A percentile compares a stretch with the other conserved stretches of the same genome.
These are phyloP conservation scores for Pestalotiopsis sp. DNA, from an alignment of 2,329 filamentous ascomycete species.

Conservation along the genomic window DNA sequence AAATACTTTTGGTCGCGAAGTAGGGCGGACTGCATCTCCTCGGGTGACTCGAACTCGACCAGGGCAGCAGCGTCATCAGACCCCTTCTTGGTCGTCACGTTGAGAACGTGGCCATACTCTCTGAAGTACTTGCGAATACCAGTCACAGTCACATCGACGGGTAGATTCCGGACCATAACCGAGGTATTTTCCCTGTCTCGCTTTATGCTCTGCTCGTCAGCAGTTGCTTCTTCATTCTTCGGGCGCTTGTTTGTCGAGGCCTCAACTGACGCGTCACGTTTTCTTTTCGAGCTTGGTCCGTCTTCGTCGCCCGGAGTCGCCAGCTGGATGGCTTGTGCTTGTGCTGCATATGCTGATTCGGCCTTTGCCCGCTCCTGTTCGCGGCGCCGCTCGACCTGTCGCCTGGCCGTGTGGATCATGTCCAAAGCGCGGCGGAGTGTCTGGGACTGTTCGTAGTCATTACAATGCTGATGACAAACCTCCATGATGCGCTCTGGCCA, in stretches of 20 bases:
- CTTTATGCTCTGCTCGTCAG: slow-evolving; percentile 53
- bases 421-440: slow-evolving; percentile 76
- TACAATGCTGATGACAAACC: slow-evolving; percentile 78
- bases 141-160: slow-evolving; percentile 67
- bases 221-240: slow-evolving; percentile 46
- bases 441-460: slow-evolving; percentile 83
- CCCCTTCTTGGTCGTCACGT: slow-evolving; percentile 69
- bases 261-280: slow-evolving; percentile 63
- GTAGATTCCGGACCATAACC: slow-evolving; percentile 79
- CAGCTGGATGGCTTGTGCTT: slow-evolving; percentile 36
- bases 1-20: slow-evolving; percentile 82
- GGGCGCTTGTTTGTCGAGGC: slow-evolving; percentile 69
- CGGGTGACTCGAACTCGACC: slow-evolving; percentile 80
- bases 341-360: slow-evolving; percentile 51
- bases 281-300: slow-evolving; percentile 66
- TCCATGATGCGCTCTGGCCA: slow-evolving; percentile 78
- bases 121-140: slow-evolving; percentile 88
- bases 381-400: slow-evolving; percentile 64
- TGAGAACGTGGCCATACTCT: slow-evolving; percentile 84
- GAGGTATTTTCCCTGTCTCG: slow-evolving; percentile 91
- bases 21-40: slow-evolving; percentile 81
- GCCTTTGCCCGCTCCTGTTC: slow-evolving; percentile 67
- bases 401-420: slow-evolving; percentile 70
- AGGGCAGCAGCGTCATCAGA: slow-evolving; percentile 67
- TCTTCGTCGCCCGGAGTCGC: slow-evolving; percentile 34